Evolutionary conservation across 106 monocot genomes (phyloP), one percentile per base, ranked within the genome.

Genomic region (Cymbidium sinense): DNA sequence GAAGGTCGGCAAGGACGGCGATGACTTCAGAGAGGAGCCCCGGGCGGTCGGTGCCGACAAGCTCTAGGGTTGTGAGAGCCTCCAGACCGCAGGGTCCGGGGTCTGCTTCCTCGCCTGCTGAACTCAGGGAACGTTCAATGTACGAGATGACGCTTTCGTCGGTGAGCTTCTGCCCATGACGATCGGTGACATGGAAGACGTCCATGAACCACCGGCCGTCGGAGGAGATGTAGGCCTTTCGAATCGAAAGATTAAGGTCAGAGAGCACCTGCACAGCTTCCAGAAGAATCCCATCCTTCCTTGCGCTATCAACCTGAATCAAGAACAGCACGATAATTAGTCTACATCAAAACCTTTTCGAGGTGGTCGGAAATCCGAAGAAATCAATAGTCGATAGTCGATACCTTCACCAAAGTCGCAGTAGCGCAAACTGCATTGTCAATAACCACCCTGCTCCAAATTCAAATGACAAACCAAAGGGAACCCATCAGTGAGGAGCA

Each of bases 171-270:
- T 76, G 77, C 54, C 87, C 87, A 37, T 61, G 36, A 23, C 70
- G 82, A 69, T 89, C 89, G 61, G 89, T 89, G 70, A 93, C 89
- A 72, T 93, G 87, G 84, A 92, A 92, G 51, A 87, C 89, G 85
- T 89, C 87, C 92, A 92, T 89, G 89, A 92, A 89, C 92, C 92
- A 93, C 11, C 82, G 85, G 21, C 89, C 89, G 61, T 93, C 93
- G 10, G 93, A 93, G 44, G 93, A 89, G 76, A 93, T 86, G 84
- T 93, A 93, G 41, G 87, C 85, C 76, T 93, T 93, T 12, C 78
- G 77, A 54, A 93, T 86, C 76, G 78, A 87, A 58, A 93, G 93
- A 50, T 93, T 74, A 50, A 93, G 86, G 15, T 89, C 89, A 9
- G 87, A 74, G 18, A 93, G 87, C 39, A 85, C 86, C 82, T 86